These are phyloP conservation scores for Microsporum audouinii DNA, from an alignment of 2,329 filamentous ascomycete genomes.

Conservation along the genomic window DNA sequence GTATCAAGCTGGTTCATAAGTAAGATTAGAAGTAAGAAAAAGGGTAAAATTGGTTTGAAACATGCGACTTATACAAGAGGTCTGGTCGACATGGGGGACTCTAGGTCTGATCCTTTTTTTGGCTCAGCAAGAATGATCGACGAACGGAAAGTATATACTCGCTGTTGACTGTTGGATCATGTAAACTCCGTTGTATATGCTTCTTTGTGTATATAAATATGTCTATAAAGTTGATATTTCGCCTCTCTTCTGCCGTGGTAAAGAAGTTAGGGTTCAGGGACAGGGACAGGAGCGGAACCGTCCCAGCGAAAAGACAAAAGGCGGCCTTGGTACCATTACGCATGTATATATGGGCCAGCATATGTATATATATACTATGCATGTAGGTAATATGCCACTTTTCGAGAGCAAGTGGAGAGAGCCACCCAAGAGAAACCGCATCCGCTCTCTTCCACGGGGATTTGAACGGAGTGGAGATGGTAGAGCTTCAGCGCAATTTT, in stretches of 20 bases:
- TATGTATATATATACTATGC: background rate
- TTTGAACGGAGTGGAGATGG: background rate
- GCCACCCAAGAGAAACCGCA: background rate
- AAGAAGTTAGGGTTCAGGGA: background rate
- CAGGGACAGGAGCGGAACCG: background rate
- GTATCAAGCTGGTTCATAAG: background rate
- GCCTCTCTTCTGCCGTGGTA: background rate
- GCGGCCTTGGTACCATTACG: background rate
- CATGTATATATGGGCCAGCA: background rate
- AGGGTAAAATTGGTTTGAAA: conserved; percentile 4
- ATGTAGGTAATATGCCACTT: no score
- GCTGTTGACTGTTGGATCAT: background rate
- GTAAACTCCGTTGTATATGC: background rate
- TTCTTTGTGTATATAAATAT: no score
- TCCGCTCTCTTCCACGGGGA: background rate
- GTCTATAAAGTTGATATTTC: background rate
- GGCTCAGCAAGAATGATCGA: background rate
- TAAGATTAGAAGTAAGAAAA: background rate
- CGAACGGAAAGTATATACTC: background rate
- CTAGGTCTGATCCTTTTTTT: background rate
- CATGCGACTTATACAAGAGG: conserved; percentile 3
- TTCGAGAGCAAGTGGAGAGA: background rate
- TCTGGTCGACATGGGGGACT: background rate
- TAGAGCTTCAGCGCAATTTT: conserved; percentile 2
- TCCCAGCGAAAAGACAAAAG: background rate